These are phyloP conservation scores for Lachancea thermotolerans DNA, from an alignment of 805 yeast species.

Conservation along the genomic window DNA sequence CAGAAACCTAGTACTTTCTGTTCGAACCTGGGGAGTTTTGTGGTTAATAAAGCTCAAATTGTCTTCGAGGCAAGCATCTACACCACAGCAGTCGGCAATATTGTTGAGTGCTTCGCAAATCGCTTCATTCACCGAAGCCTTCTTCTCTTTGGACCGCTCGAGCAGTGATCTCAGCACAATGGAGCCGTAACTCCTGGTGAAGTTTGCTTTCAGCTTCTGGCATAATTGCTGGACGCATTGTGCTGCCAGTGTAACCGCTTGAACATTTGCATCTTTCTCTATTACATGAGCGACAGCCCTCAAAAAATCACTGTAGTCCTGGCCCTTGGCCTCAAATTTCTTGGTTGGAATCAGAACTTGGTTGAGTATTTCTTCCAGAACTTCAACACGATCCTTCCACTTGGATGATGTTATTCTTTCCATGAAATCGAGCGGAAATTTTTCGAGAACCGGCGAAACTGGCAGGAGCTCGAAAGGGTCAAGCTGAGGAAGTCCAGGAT, in stretches of 20 bases:
- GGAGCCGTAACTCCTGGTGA: slow-evolving; percentile 43
- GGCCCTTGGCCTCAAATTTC: slow-evolving; percentile 42
- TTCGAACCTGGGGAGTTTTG: slow-evolving; percentile 77
- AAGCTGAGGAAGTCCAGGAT: slow-evolving; percentile 27
- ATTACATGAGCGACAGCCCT: slow-evolving; percentile 60
- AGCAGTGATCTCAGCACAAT: slow-evolving; percentile 54
- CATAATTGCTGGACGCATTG: slow-evolving; percentile 55
- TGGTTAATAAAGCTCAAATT: slow-evolving; percentile 55
- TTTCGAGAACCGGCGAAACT: slow-evolving; percentile 58
- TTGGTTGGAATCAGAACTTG: slow-evolving; percentile 45
- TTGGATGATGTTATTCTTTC: slow-evolving; percentile 51
- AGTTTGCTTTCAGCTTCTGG: slow-evolving; percentile 51
- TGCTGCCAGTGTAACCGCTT: slow-evolving; percentile 76
- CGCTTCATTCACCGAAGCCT: slow-evolving; percentile 67
- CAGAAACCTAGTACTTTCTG: slow-evolving; percentile 61
- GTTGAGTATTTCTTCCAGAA: slow-evolving; percentile 52
- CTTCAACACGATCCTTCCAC: slow-evolving; percentile 93
- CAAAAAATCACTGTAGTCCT: slow-evolving; percentile 62
- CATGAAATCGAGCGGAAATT: slow-evolving; percentile 58
- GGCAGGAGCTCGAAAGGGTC: slow-evolving; percentile 70
- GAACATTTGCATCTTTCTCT: slow-evolving; percentile 76
- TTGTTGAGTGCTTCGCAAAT: slow-evolving; percentile 61
- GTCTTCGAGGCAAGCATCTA: slow-evolving; percentile 51
- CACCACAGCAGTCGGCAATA: slow-evolving; percentile 47
- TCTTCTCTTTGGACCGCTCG: slow-evolving; percentile 85